Evolutionary conservation across 2,329 filamentous ascomycete genomes (phyloP), one percentile per base, ranked within the genome.

Genomic region (Aspergillus sp.): DNA sequence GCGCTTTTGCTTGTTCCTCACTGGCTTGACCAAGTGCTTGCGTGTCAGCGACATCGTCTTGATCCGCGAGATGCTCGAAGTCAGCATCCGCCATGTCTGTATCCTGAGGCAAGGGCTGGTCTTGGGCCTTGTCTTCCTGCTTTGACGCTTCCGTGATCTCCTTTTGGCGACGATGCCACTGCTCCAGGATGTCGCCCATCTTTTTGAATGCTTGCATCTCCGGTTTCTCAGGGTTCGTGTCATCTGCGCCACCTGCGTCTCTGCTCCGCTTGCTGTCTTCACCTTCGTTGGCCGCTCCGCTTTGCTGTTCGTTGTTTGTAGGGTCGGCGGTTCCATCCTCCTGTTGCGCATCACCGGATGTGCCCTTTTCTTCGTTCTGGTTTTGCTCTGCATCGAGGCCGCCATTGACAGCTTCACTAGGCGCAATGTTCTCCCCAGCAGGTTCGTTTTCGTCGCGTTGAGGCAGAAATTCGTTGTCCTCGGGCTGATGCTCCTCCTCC

Each of bases 31-130:
- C 94, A 60, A 98, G 78, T 9, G 93, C 93, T 69, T 98, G 93
- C 1, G 88, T 83, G 63, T 96, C 90, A n/a, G 85, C 80, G 45
- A 83, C 77, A 29, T 83, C 80, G 29, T 93, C 79, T 50, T 96
- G 88, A 54, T 96, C 82, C 50, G 85, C 84, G 3, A 97, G 74
- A 68, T 99, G 93, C 70, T 97, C 89, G 61, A 96, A 96, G 61
- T 96, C 89, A n/a, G 80, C 80, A 60, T 84, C 77, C 7, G 79
- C 76, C 75, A 88, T 85, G 51, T 93, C 83, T n/a, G 82, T 74
- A 49, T 86, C 80, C 52, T 76, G 61, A 44, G 74, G 70, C 54
- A 80, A 68, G 30, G 78, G 73, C 41, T 80, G 75, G 19, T 66
- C 67, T 35, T 57, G 50, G 27, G 36, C 6, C 36, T 75, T 67